Conservation (phyloP, 2,329 filamentous ascomycete species). For the Penicillium decumbens region DNA sequence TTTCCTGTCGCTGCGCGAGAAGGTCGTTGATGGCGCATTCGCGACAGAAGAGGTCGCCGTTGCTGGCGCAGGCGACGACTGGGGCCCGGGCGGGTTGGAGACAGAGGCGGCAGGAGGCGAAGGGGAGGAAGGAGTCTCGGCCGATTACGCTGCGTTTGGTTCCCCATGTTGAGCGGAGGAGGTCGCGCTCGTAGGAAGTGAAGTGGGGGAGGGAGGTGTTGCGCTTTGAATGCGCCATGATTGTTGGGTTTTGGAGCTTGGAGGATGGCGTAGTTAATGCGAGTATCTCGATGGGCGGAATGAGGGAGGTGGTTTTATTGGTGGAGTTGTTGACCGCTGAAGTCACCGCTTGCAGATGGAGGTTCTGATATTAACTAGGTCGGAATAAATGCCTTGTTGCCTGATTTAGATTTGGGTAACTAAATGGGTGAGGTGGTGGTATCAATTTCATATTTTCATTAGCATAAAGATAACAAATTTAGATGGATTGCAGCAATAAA, state of each 20-base stretch:
- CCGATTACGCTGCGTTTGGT: constrained; percentile 76
- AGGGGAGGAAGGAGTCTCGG: constrained; percentile 87
- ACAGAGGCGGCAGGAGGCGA: constrained; percentile 83
- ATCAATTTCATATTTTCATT: too few relatives aligned
- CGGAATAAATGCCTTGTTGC: background rate
- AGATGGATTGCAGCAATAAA: too few relatives aligned
- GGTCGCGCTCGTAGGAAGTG: constrained; percentile 80
- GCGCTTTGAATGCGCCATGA: constrained; percentile 60
- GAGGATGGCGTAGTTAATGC: background rate
- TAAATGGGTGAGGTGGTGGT: too few relatives aligned
- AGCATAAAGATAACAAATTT: too few relatives aligned
- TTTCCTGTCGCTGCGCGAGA: constrained; percentile 85
- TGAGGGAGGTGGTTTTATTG: background rate
- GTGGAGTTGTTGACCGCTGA: background rate
- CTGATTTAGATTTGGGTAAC: too few relatives aligned
- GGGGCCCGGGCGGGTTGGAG: constrained; percentile 75
- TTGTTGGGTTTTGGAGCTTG: background rate
- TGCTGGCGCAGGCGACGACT: constrained; percentile 71
- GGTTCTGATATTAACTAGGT: background rate
- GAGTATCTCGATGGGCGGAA: background rate
- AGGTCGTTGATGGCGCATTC: constrained; percentile 91
- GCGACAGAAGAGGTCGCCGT: constrained; percentile 88
- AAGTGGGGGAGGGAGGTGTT: constrained; percentile 92
- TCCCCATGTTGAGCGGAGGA: constrained; percentile 78
- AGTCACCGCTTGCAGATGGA: background rate